Evolutionary conservation across 768 basidiomycete species (phyloP).

Genomic region (Termitomyces sp.): DNA sequence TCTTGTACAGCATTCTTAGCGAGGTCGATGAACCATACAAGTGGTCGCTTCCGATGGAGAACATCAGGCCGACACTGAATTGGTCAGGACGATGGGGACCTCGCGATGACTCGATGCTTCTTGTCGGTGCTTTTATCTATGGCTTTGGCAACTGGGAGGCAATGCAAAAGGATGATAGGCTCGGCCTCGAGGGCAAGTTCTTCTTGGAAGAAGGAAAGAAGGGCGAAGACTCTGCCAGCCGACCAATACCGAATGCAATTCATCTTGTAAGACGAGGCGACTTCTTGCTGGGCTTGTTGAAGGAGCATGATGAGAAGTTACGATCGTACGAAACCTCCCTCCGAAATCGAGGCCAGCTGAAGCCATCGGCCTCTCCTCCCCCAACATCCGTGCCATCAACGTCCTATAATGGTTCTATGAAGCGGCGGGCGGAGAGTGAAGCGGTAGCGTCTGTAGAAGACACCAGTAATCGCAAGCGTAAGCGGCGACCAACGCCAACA

Average conservation of each 20-base stretch:
- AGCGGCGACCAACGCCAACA: constrained; percentile 92
- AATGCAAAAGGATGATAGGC: constrained; percentile 83
- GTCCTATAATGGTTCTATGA: constrained; percentile 55
- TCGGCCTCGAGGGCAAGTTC: constrained; percentile 88
- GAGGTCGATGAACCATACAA: constrained; percentile 69
- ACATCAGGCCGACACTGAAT: constrained; percentile 89
- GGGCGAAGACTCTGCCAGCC: constrained; percentile 76
- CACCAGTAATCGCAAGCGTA: constrained; percentile 66
- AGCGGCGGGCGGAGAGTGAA: constrained; percentile 83
- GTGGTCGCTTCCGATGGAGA: constrained; percentile 90
- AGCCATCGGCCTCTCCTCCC: constrained; percentile 72
- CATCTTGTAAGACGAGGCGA: constrained; percentile 97
- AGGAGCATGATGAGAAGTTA: constrained; percentile 88
- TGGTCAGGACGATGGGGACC: constrained; percentile 97
- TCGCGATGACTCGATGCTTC: constrained; percentile 89
- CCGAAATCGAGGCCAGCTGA: constrained; percentile 65
- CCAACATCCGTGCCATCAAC: constrained; percentile 68
- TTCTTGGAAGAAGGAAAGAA: constrained; percentile 99
- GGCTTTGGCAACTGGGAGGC: constrained; percentile 98
- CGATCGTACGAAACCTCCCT: constrained; percentile 83
- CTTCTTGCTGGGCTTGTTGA: constrained; percentile 80
- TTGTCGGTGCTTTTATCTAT: constrained; percentile 89
- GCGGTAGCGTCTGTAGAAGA: constrained; percentile 81
- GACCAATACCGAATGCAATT: constrained; percentile 95
- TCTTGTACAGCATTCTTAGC: constrained; percentile 78